Evolutionary conservation across 176 grass and related monocot species (phyloP).

Genomic region (Lolium multiflorum): DNA sequence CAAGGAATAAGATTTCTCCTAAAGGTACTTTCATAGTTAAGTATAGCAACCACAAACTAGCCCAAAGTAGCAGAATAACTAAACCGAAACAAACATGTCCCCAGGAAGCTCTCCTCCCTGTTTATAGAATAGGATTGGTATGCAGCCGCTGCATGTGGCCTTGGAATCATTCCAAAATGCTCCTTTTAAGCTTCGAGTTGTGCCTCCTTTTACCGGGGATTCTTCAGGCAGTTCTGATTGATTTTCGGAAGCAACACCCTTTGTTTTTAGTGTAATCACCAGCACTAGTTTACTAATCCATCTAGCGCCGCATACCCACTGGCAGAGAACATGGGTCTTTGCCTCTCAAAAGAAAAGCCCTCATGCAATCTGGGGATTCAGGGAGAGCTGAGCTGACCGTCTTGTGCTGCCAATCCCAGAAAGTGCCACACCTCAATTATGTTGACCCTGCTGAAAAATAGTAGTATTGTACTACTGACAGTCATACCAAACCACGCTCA

Average conservation of each 20-base stretch:
- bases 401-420: neutral
- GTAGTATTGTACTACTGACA: neutral
- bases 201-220: constrained; percentile 20
- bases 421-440: constrained; percentile 4
- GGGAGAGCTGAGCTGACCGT: neutral
- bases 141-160: neutral
- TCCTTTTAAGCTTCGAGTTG: neutral
- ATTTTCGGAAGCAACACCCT: constrained; percentile 32
- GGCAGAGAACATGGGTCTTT: constrained; percentile 28
- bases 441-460: neutral
- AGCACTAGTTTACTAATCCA: neutral
- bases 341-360: constrained; percentile 13
- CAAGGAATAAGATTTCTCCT: neutral
- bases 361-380: constrained; percentile 5
- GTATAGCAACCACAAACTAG: neutral
- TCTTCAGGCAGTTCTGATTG: constrained; percentile 24
- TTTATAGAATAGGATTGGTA: constrained; percentile 11
- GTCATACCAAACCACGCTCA: neutral
- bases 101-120: neutral
- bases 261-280: constrained; percentile 36
- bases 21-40: constrained; percentile 6
- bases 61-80: neutral
- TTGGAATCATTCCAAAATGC: constrained; percentile 17
- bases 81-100: neutral
- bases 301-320: constrained; percentile 25